These are phyloP conservation scores for Corchorus capsularis DNA, from an alignment of 345 rosid species.

Conservation along the genomic window DNA sequence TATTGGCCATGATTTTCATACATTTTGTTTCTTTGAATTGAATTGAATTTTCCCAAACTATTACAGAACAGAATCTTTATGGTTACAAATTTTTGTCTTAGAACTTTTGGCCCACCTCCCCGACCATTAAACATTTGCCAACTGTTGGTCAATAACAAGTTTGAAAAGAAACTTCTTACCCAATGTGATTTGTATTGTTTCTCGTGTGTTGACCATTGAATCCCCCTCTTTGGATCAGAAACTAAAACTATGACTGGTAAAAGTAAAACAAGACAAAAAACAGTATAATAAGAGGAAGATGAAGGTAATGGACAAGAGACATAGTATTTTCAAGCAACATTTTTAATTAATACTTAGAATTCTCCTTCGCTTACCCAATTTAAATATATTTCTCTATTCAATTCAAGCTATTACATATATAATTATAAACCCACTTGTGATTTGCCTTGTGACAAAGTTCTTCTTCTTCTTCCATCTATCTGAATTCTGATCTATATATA, in stretches of 20 bases:
- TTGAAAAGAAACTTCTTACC: not conserved
- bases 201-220: constrained; percentile 24
- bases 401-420: too few species aligned
- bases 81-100: not conserved
- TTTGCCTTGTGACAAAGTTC: not conserved
- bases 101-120: not conserved
- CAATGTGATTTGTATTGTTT: constrained; percentile 16
- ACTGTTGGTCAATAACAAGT: not conserved
- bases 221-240: not conserved
- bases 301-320: not conserved
- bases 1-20: not conserved
- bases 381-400: too few species aligned
- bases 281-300: too few species aligned
- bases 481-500: too few species aligned
- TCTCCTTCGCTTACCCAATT: not conserved
- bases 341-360: not conserved
- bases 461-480: not conserved
- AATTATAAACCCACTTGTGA: not conserved
- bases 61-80: not conserved
- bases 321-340: not conserved
- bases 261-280: not conserved
- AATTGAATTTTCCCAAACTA: not conserved
- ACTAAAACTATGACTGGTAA: not conserved
- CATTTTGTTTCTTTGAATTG: not conserved
- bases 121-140: not conserved